These are phyloP conservation scores for Plantago lanceolata DNA, from an alignment of 305 asterid genomes.

Conservation along the genomic window DNA sequence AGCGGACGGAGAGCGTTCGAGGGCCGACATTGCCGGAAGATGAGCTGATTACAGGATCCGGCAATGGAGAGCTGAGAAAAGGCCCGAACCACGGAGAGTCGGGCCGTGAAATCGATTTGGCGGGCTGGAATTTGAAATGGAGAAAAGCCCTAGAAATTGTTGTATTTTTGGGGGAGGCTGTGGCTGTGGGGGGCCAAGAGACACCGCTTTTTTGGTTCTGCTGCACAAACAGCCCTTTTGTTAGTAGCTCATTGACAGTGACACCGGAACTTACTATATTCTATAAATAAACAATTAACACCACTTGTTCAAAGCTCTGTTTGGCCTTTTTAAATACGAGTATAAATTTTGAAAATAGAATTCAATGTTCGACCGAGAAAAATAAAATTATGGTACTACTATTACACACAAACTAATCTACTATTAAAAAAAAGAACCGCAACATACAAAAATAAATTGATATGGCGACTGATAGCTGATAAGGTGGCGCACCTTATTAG, in stretches of 20 bases:
- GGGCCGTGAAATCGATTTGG: conserved; percentile 32
- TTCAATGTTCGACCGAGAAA: no score
- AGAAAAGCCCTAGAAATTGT: conserved; percentile 56
- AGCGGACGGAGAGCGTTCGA: conserved; percentile 24
- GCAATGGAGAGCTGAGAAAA: conserved; percentile 48
- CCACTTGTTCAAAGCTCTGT: no score
- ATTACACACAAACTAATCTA: no score
- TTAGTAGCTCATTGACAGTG: neutral
- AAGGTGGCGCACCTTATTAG: no score
- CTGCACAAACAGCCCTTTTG: neutral
- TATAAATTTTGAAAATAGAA: no score
- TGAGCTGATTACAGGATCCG: conserved; percentile 49
- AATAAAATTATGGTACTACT: no score
- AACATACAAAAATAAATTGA: no score
- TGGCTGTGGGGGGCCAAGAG: conserved; percentile 38
- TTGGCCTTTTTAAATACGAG: no score
- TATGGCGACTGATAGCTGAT: no score
- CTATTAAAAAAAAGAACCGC: no score
- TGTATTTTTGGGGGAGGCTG: conserved; percentile 1
- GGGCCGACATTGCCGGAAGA: conserved; percentile 67
- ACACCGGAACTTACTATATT: neutral
- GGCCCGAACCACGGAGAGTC: conserved; percentile 55
- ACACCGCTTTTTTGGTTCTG: conserved; percentile 36
- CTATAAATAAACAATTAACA: no score
- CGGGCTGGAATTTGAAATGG: conserved; percentile 37